These are phyloP conservation scores for Panus rudis DNA, from an alignment of 768 basidiomycete genomes.

Conservation along the genomic window DNA sequence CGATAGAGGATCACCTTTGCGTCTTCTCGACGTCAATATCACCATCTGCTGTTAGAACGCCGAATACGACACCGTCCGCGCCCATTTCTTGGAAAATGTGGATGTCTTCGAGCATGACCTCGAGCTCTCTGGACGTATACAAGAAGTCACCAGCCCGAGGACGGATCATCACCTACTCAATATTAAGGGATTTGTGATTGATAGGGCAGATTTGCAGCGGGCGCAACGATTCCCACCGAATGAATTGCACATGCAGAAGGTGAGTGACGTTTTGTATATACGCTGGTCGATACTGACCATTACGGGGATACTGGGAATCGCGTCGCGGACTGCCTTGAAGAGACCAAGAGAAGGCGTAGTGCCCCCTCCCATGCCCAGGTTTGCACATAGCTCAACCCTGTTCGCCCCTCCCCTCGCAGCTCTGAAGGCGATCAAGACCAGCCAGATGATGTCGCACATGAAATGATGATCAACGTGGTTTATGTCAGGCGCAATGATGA, in stretches of 20 bases:
- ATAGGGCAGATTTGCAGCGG: background rate
- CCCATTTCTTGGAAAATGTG: slow-evolving; percentile 47
- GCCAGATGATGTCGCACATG: background rate
- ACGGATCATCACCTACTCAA: slow-evolving; percentile 65
- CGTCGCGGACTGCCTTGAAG: slow-evolving; percentile 46
- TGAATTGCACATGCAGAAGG: background rate
- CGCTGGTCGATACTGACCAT: slow-evolving; percentile 53
- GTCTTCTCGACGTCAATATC: slow-evolving; percentile 52
- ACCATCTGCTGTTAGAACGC: slow-evolving; percentile 50
- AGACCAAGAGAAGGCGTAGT: slow-evolving; percentile 79
- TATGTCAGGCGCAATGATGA: background rate
- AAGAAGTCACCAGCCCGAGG: slow-evolving; percentile 76
- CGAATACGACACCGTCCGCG: slow-evolving; percentile 63
- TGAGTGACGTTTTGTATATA: background rate
- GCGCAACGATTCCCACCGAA: background rate
- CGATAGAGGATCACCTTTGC: slow-evolving; percentile 33
- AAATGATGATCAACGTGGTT: background rate
- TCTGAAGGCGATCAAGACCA: slow-evolving; percentile 30
- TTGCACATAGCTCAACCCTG: slow-evolving; percentile 71
- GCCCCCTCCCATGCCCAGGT: slow-evolving; percentile 68
- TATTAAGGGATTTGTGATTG: background rate
- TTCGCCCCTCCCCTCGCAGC: slow-evolving; percentile 67
- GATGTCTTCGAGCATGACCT: slow-evolving; percentile 73
- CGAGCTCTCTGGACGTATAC: slow-evolving; percentile 59
- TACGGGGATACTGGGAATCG: slow-evolving; percentile 44